phyloP scores from a whole-genome alignment of 495 filamentous ascomycete species.

The Podospora anserina region DNA sequence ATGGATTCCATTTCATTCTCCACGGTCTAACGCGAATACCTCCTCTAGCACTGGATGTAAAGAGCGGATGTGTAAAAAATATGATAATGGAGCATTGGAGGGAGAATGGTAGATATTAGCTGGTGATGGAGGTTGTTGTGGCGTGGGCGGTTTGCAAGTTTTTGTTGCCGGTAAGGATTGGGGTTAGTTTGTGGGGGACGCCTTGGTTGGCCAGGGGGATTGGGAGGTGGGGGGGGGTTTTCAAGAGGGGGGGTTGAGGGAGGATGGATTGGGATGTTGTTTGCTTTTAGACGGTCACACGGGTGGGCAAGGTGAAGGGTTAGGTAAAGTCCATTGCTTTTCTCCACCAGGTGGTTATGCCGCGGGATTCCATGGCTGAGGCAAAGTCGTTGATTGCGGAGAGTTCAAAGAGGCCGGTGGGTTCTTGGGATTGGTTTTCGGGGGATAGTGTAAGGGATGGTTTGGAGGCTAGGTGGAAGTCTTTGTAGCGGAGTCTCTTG shows the following conservation, averaged over 20 bases:
- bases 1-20: too few relatives aligned
- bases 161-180: slow-evolving; percentile 70
- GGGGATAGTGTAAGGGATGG: slow-evolving; percentile 21
- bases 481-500: slow-evolving; percentile 35
- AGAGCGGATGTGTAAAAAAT: too few relatives aligned
- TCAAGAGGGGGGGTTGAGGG: background rate
- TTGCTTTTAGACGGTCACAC: too few relatives aligned
- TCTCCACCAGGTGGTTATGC: slow-evolving; percentile 29
- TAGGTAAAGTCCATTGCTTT: slow-evolving; percentile 30
- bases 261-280: background rate
- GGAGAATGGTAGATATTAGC: slow-evolving; percentile 45
- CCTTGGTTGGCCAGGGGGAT: slow-evolving; percentile 85
- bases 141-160: slow-evolving; percentile 88
- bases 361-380: slow-evolving; percentile 29
- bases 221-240: slow-evolving; percentile 14
- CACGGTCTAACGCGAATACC: too few relatives aligned
- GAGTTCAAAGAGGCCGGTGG: slow-evolving; percentile 26
- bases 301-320: background rate
- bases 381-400: slow-evolving; percentile 29
- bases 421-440: slow-evolving; percentile 10
- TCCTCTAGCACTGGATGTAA: too few relatives aligned
- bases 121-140: slow-evolving; percentile 70
- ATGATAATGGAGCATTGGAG: slow-evolving; percentile 38
- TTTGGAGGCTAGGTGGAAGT: slow-evolving; percentile 31
- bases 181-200: slow-evolving; percentile 78